Base-by-base conservation (phyloP, 2,329 filamentous ascomycete species). In the Beauveria scarabaeidicola region DNA sequence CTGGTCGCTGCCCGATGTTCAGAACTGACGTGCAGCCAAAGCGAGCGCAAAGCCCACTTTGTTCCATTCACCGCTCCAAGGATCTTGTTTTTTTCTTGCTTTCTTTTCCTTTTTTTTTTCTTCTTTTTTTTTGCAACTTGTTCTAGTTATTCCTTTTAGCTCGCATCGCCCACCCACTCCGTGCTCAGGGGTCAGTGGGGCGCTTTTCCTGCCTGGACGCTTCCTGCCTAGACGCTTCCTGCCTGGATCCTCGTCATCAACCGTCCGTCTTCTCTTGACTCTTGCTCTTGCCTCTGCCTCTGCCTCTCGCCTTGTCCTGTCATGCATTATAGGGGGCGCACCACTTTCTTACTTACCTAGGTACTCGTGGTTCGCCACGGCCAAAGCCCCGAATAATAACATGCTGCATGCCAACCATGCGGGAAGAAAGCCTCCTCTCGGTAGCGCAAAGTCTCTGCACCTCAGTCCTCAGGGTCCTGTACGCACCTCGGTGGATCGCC, bases 101-200 rank as follows among this genome's bases (percentile, higher is more conserved):
- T 53, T 53, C 19, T 36, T 21, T 21, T 8, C 3, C 36, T 36
- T 15, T 10, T 40, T 7, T 13, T 43, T 41, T 7, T 43, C 17
- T 6, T 32, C 13, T 36, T 52, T 52, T 13, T 52, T 40, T 41
- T 41, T 41, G 29, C 29, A 32, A 32, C 29, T 29, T 32, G 29
- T 32, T 32, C 29, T 9, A 29, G 10, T 9, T 32, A 32, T 32
- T 32, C 11, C 29, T 51, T 32, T 38, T 36, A 38, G 29, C 29
- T 36, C n/a, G 19, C 29, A 5, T 32, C 5, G 29, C 29, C 29
- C 29, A 32, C 29, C 29, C 29, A 32, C 29, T 32, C 29, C 29
- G 50, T 32, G 21, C 44, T 57, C 54, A 57, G 54, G 54, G 53
- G 54, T 11, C 21, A 40, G 54, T 41, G 54, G 54, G 54, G 54